A percentile compares a stretch with the other conserved stretches of the same genome.
Conservation (phyloP, 2,329 filamentous ascomycete species). For the Calonectria crousiana region DNA sequence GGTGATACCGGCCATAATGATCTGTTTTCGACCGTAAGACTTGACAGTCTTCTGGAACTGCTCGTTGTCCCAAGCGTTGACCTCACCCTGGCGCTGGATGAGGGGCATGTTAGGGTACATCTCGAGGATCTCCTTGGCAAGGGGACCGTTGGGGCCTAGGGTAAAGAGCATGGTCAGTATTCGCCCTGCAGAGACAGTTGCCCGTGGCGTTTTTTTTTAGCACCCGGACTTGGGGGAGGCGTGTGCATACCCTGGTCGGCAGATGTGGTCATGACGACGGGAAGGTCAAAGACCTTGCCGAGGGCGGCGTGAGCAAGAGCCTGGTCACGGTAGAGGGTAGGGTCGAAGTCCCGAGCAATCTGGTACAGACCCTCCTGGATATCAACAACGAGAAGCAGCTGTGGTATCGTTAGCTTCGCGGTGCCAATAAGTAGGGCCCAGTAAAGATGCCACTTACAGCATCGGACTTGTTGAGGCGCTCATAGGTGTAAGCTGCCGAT, state of each 20-base stretch:
- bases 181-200: conserved; percentile 38
- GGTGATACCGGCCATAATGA: conserved; percentile 79
- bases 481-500: conserved; percentile 34
- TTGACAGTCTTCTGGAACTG: conserved; percentile 75
- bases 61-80: conserved; percentile 82
- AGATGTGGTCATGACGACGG: conserved; percentile 78
- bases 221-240: neutral
- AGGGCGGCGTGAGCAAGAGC: conserved; percentile 77
- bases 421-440: rapidly evolving
- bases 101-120: conserved; percentile 76
- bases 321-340: conserved; percentile 73
- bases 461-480: conserved; percentile 44
- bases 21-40: conserved; percentile 74
- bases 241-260: conserved; percentile 59
- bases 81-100: conserved; percentile 77
- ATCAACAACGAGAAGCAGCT: conserved; percentile 53
- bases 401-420: neutral
- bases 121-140: conserved; percentile 76
- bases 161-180: neutral
- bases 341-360: conserved; percentile 73
- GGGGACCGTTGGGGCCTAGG: conserved; percentile 76
- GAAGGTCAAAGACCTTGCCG: conserved; percentile 75
- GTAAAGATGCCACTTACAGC: conserved; percentile 28
- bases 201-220: neutral
- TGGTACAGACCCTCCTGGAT: conserved; percentile 53